Evolutionary conservation across 192 early-diverging fungal genomes (phyloP), one percentile per base, ranked within the genome.

Genomic region (Coemansia sp.): DNA sequence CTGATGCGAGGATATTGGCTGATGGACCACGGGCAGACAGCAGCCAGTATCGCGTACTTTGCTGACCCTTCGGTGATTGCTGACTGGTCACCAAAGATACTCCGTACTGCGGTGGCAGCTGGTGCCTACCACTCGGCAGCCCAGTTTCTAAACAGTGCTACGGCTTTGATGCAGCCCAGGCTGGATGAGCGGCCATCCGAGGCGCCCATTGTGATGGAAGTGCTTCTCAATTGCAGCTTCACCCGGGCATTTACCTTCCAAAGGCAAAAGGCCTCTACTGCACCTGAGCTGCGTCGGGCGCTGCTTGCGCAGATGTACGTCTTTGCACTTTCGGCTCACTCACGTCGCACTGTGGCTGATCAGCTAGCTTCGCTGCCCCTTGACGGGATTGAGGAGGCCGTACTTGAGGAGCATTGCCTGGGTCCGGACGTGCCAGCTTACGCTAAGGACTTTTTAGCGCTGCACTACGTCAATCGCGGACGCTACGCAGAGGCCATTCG

Each of bases 1-100:
- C 57, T 79, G 46, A 69, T 79, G 56, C 71, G 72, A 9, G 82
- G 77, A 18, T 83, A 79, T 60, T 83, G 82, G 82, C 60, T 78
- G 67, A 62, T 83, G 67, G 82, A 83, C 57, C 82, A 83, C n/a
- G 73, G 59, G 1, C 73, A 79, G 34, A 61, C 57, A 1, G 51
- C 48, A 4, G 60, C 57, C 9, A 64, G 69, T 14, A 51, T 83
- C 16, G 51, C 77, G 3, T 75, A 69, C 34, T 73, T 83, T 20
- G 61, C 77, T 1, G 73, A 83, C 18, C 77, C 82, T 16, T 59
- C 73, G 23, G 82, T 83, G 13, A 63, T 71, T 26, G 77, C 76
- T 5, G 76, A 79, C 64, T 79, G 77, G 77, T 66, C 77, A 21
- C 42, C 65, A 45, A 72, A 79, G 58, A 62, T 83, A 20, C 67